Percentiles rank a stretch among this genome's conserved stretches.
Evolutionary conservation across 1,139 yeast species (phyloP).

Genomic region (Zygosaccharomyces sapae): DNA sequence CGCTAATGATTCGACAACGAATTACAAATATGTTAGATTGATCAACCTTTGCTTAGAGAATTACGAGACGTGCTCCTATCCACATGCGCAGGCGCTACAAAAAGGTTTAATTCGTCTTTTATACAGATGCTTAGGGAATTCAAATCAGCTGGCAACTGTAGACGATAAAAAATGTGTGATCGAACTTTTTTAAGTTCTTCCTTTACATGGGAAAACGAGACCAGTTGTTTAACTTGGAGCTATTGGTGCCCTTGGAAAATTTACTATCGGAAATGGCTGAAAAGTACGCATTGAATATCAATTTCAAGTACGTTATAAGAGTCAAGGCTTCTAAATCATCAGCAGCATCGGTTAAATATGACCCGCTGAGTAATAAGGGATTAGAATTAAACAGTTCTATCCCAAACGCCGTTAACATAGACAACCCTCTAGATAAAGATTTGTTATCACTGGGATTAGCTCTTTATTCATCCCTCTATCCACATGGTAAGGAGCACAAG

Average conservation of each 20-base stretch:
- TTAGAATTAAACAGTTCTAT: slow-evolving; percentile 15
- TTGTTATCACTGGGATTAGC: slow-evolving; percentile 21
- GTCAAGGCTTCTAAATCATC: slow-evolving; percentile 13
- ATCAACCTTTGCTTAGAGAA: slow-evolving; percentile 21
- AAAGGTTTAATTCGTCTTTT: slow-evolving; percentile 10
- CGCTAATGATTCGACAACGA: slow-evolving; percentile 15
- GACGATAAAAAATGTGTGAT: slow-evolving; percentile 10
- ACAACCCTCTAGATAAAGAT: slow-evolving; percentile 20
- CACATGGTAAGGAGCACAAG: background rate
- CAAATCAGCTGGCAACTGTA: background rate
- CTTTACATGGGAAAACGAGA: slow-evolving; percentile 8
- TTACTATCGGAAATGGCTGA: slow-evolving; percentile 17
- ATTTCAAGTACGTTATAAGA: slow-evolving; percentile 23
- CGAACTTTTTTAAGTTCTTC: slow-evolving; percentile 17
- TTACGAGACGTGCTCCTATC: slow-evolving; percentile 14
- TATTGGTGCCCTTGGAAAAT: slow-evolving; percentile 13
- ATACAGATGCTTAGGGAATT: background rate
- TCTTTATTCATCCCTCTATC: slow-evolving; percentile 16
- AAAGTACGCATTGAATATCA: slow-evolving; percentile 22
- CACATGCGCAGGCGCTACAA: slow-evolving; percentile 13
- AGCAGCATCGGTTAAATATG: slow-evolving; percentile 12
- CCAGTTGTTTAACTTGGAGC: slow-evolving; percentile 1
- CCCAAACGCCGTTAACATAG: slow-evolving; percentile 26
- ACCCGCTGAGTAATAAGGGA: slow-evolving; percentile 21
- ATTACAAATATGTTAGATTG: slow-evolving; percentile 22